phyloP scores from a whole-genome alignment of 2,329 filamentous ascomycete species.

The Conoideocrella luteorostrata region DNA sequence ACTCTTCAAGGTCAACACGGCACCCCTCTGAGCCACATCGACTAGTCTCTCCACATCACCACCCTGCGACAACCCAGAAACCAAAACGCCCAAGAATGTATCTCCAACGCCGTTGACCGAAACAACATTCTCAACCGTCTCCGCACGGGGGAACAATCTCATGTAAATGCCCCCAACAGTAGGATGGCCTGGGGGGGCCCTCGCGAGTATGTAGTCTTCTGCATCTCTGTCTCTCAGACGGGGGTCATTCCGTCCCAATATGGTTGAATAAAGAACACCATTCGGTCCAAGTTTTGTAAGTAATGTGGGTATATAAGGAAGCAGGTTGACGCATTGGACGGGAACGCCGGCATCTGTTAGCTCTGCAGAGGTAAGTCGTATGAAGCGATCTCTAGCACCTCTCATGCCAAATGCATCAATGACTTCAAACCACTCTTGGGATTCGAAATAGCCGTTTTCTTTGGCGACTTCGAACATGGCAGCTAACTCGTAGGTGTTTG shows the following conservation, averaged over 20 bases:
- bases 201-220: constrained; percentile 64
- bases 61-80: constrained; percentile 67
- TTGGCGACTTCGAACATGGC: constrained; percentile 71
- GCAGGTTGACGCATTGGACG: constrained; percentile 73
- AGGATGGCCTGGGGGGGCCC: constrained; percentile 46
- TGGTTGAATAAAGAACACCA: constrained; percentile 68
- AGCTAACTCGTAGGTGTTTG: constrained; percentile 74
- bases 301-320: constrained; percentile 82
- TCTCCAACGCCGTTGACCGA: constrained; percentile 95
- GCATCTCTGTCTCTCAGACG: constrained; percentile 56
- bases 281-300: constrained; percentile 73
- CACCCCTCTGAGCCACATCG: constrained; percentile 74
- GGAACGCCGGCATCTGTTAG: constrained; percentile 78
- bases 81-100: constrained; percentile 78
- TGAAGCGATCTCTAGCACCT: constrained; percentile 65
- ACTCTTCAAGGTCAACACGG: constrained; percentile 71
- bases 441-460: constrained; percentile 60
- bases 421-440: constrained; percentile 67
- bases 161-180: constrained; percentile 76
- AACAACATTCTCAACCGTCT: constrained; percentile 63
- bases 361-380: constrained; percentile 56
- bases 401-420: constrained; percentile 75
- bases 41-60: constrained; percentile 56
- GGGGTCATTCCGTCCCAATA: constrained; percentile 62
- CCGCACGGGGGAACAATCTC: constrained; percentile 60